Conservation (phyloP, 208 protist genomes). For the Acanthamoeba royreba region DNA sequence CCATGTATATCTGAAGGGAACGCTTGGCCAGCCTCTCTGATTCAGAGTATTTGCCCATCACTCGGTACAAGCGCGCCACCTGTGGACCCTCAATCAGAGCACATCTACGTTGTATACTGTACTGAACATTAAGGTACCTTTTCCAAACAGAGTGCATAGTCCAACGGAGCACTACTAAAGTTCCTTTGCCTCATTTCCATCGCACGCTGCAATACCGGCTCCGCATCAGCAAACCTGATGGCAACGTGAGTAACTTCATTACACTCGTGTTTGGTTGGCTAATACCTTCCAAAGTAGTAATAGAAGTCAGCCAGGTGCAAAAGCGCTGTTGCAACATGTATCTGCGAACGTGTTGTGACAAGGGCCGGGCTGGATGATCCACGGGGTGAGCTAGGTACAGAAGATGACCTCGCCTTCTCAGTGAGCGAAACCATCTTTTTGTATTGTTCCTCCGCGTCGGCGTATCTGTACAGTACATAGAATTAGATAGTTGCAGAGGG, state of each 20-base stretch:
- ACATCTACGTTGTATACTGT: neutral
- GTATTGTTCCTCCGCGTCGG: conserved; percentile 32
- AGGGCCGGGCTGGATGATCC: neutral
- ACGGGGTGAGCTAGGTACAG: neutral
- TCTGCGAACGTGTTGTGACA: neutral
- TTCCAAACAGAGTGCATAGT: conserved; percentile 18
- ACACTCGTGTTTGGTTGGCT: neutral
- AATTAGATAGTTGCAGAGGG: neutral
- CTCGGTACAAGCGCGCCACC: neutral
- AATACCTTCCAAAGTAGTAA: neutral
- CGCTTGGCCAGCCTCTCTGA: conserved; percentile 2
- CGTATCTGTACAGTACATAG: too few species aligned
- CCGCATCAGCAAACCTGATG: neutral
- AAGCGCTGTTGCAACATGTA: neutral
- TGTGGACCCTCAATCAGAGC: neutral
- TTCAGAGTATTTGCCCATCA: conserved; percentile 28
- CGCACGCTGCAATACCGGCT: neutral
- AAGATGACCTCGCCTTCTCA: neutral
- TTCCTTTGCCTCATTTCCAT: conserved; percentile 30
- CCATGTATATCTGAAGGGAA: conserved; percentile 42
- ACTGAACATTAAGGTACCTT: neutral
- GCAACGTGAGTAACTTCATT: neutral
- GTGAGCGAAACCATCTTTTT: conserved; percentile 13
- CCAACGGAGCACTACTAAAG: neutral
- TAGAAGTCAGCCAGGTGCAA: conserved; percentile 2